A percentile compares a stretch with the other conserved stretches of the same genome.
Conservation (phyloP, 2,329 filamentous ascomycete genomes). For the Colletotrichum paranaense region DNA sequence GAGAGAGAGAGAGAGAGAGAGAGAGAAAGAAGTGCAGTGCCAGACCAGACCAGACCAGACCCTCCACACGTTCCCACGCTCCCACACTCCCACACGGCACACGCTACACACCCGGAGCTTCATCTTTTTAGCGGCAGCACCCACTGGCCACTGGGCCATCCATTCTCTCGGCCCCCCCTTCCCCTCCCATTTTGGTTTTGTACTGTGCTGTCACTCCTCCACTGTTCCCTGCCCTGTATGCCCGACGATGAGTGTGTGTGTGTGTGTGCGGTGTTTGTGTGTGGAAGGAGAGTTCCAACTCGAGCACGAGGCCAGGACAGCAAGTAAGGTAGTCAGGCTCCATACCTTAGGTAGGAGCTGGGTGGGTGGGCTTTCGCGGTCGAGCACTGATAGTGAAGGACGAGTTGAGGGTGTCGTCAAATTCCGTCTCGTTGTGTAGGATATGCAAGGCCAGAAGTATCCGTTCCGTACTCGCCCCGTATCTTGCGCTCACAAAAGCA, state of each 20-base stretch:
- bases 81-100: conserved; percentile 4
- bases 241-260: not conserved
- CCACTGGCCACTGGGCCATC: conserved; percentile 5
- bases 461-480: not conserved
- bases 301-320: not conserved
- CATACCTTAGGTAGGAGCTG: not conserved
- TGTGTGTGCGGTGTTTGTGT: not conserved
- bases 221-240: not conserved
- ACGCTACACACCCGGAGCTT: conserved; percentile 29
- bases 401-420: not conserved
- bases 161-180: conserved; percentile 19
- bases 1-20: too few species aligned
- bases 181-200: conserved; percentile 7
- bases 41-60: conserved; percentile 6
- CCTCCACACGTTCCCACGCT: not conserved
- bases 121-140: conserved; percentile 26
- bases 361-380: not conserved
- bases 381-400: not conserved
- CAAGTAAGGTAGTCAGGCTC: not conserved
- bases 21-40: not conserved
- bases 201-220: not conserved
- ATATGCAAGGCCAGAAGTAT: not conserved
- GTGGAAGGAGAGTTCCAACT: not conserved
- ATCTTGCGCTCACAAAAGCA: not conserved
- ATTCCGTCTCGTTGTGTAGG: not conserved